Conservation (phyloP, 768 basidiomycete genomes). For the Auriculariales sp. region DNA sequence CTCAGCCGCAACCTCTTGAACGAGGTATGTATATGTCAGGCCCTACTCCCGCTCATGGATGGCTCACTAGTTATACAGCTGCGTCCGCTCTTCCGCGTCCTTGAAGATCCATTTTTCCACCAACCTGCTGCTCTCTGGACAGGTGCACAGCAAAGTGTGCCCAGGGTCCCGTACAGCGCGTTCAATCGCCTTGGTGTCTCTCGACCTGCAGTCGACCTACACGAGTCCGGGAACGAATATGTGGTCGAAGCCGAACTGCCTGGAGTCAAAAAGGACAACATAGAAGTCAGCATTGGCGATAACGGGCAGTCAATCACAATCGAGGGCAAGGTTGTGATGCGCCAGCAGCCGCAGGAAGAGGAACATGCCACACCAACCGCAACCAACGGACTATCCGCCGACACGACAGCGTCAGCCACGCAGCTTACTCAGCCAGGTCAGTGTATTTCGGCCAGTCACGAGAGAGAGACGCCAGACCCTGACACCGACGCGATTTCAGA, state of each 20-base stretch:
- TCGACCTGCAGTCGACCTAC: conserved; percentile 50
- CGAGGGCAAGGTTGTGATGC: conserved; percentile 39
- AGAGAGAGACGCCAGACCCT: too few species aligned
- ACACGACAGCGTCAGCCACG: too few species aligned
- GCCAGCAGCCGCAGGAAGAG: conserved; percentile 8
- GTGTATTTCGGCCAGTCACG: too few species aligned
- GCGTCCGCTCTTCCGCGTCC: conserved; percentile 59
- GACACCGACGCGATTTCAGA: too few species aligned
- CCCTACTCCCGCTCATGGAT: neutral
- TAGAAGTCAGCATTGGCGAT: conserved; percentile 57
- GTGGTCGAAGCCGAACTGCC: conserved; percentile 66
- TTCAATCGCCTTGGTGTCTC: conserved; percentile 23
- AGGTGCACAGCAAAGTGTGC: neutral
- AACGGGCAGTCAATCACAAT: conserved; percentile 58
- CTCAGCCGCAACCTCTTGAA: conserved; percentile 47
- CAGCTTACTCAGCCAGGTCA: too few species aligned
- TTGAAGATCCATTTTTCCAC: conserved; percentile 53
- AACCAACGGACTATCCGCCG: too few species aligned
- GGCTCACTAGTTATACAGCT: conserved; percentile 15
- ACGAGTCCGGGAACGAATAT: conserved; percentile 50
- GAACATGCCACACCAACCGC: neutral
- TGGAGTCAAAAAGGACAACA: conserved; percentile 63
- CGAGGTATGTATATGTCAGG: conserved; percentile 20
- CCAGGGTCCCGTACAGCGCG: conserved; percentile 31
- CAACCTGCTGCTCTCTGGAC: conserved; percentile 16